Percentiles rank a stretch among this genome's conserved stretches.
Conservation (phyloP, 23 red algal species). For the Gracilaria caudata region DNA sequence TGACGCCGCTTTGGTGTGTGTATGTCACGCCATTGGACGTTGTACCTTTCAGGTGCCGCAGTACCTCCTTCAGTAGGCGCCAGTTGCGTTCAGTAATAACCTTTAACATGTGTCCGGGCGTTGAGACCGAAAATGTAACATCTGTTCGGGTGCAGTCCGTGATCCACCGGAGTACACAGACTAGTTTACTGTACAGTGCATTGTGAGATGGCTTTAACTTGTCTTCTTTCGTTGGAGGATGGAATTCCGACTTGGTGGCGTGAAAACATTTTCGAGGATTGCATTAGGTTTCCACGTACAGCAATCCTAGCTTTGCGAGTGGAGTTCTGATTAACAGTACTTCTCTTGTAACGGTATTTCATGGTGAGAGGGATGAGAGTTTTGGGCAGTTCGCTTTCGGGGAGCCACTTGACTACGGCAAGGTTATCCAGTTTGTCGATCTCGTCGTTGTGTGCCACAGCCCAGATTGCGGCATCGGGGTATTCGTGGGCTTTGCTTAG, state of each 20-base stretch:
- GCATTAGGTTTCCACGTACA: background rate
- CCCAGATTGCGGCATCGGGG: background rate
- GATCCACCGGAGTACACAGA: background rate
- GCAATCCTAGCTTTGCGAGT: background rate
- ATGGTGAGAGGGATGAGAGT: background rate
- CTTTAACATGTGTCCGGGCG: background rate
- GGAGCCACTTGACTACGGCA: background rate
- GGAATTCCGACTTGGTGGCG: background rate
- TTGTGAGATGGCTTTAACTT: background rate
- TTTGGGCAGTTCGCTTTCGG: background rate
- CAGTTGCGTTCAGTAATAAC: background rate
- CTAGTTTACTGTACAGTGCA: background rate
- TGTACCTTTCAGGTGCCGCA: conserved; percentile 7
- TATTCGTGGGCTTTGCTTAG: background rate
- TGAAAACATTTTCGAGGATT: background rate
- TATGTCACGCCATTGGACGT: background rate
- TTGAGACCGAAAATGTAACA: background rate
- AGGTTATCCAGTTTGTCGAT: background rate
- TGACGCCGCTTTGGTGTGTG: background rate
- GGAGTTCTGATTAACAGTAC: background rate
- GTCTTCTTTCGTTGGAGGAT: background rate
- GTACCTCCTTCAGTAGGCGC: background rate
- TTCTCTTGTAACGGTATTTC: background rate
- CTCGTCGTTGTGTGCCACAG: background rate
- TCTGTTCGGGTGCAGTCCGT: conserved; percentile 2